Conservation (phyloP, 768 basidiomycete genomes). For the Mrakia frigida region DNA sequence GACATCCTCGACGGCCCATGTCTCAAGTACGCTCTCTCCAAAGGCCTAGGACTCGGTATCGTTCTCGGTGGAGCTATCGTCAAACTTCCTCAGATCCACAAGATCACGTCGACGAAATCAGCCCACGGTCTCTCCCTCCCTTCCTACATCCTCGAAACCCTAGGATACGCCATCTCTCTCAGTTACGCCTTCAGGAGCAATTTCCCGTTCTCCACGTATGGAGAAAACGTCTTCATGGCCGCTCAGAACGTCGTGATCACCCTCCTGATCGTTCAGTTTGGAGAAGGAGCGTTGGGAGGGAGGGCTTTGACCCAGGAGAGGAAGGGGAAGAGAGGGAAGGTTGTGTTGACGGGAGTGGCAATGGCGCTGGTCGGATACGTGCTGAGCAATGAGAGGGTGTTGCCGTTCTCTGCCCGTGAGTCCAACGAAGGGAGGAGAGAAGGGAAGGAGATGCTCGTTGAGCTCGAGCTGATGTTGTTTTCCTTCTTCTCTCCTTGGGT, state of each 20-base stretch:
- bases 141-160: conserved; percentile 84
- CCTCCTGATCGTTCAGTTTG: conserved; percentile 43
- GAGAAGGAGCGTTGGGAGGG: not conserved
- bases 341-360: conserved; percentile 36
- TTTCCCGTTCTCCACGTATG: conserved; percentile 96
- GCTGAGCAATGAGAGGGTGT: conserved; percentile 38
- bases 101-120: conserved; percentile 47
- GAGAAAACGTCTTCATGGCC: conserved; percentile 95
- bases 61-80: conserved; percentile 86
- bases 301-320: conserved; percentile 2
- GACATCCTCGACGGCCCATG: conserved; percentile 71
- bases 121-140: conserved; percentile 81
- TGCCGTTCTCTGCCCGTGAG: conserved; percentile 41
- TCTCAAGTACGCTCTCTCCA: conserved; percentile 85
- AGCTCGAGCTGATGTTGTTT: not conserved
- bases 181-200: conserved; percentile 76
- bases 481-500: conserved; percentile 22
- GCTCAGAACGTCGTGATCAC: conserved; percentile 64
- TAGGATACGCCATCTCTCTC: conserved; percentile 81
- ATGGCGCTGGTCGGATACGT: conserved; percentile 35
- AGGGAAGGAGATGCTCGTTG: not conserved
- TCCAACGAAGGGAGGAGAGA: not conserved
- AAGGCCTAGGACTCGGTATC: conserved; percentile 85
- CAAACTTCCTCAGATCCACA: conserved; percentile 68
- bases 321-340: conserved; percentile 22